Evolutionary conservation across 352 stramenopile species (phyloP), one percentile per base, ranked within the genome.

Genomic region (Phytopythium chamaehyphon): DNA sequence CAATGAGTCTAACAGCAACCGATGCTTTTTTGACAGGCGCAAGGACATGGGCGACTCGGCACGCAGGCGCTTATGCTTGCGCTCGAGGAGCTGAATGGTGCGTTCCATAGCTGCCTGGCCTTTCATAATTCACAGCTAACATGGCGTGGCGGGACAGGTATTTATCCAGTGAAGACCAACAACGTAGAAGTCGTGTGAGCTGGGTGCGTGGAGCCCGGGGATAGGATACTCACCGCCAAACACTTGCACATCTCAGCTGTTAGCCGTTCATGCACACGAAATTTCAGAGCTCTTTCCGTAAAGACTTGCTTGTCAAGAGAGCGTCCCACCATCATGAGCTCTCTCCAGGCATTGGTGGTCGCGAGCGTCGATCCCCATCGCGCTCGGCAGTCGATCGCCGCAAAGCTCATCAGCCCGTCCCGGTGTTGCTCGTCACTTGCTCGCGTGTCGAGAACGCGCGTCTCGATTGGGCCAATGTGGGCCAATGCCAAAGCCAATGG

Each of bases 51-150:
- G 0, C 69, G 80, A 4, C 60, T 90, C 22, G 87, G 87, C 40
- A 95, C 83, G 4, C 87, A 95, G 59, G 73, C 87, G 12, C 72
- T 96, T 23, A 92, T 95, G 72, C 67, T 95, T 37, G 87, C 85
- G 23, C 60, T 96, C 42, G 87, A 96, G 59, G 77, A 88, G 49
- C 57, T 96, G 51, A 96, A 96, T 64, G 81, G 79, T 88, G 44
- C 26, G 60, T 55, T 35, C 42, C 23, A 16, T 26, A 44, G 9
- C 21, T 46, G 26, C 37, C 23, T 44, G 15, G n/a, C 1, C n/a
- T 8, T n/a, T 33, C 1, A 22, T 15, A 10, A 14, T 15, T 49
- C n/a, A n/a, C 5, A 3, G 33, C 18, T 51, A 28, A 51, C 28
- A 24, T n/a, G 31, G 8, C 15, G 24, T 42, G n/a, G 24, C 9